Conservation (phyloP, 108 stramenopile species). For the Cyclotella distinguenda region DNA sequence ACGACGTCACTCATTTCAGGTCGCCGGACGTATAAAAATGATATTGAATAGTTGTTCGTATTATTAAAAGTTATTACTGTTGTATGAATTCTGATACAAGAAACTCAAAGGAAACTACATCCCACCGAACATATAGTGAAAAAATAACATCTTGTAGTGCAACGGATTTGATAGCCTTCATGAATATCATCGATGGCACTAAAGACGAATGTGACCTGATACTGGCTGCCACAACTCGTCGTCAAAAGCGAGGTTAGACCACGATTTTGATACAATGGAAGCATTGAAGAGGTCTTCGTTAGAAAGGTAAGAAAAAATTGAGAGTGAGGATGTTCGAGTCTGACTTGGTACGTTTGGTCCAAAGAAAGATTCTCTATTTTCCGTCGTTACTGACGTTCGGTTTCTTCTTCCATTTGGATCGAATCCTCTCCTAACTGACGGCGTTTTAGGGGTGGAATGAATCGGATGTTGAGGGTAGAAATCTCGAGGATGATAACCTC, state of each 20-base stretch:
- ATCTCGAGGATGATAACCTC: not conserved
- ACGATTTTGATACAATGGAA: conserved; percentile 73
- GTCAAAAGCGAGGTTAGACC: conserved; percentile 66
- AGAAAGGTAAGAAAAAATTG: conserved; percentile 70
- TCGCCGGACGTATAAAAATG: too few relatives aligned
- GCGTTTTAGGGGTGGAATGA: conserved; percentile 15
- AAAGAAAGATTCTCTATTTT: conserved; percentile 54
- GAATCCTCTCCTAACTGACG: conserved; percentile 21
- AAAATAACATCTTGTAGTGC: not conserved
- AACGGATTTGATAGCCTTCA: not conserved
- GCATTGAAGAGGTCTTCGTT: conserved; percentile 88
- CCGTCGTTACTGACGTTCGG: conserved; percentile 8
- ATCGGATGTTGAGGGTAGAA: conserved; percentile 1
- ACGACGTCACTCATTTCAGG: too few relatives aligned
- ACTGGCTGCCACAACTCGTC: conserved; percentile 44
- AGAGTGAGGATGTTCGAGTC: conserved; percentile 61
- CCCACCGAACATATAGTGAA: not conserved
- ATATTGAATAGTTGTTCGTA: too few relatives aligned
- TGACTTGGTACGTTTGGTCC: conserved; percentile 52
- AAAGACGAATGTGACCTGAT: not conserved
- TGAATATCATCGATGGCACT: not conserved
- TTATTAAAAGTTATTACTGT: not conserved
- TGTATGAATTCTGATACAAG: not conserved
- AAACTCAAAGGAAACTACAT: not conserved
- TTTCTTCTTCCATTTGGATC: conserved; percentile 25